Base-by-base conservation (phyloP, 2,329 filamentous ascomycete species). In the Cadophora sp. region DNA sequence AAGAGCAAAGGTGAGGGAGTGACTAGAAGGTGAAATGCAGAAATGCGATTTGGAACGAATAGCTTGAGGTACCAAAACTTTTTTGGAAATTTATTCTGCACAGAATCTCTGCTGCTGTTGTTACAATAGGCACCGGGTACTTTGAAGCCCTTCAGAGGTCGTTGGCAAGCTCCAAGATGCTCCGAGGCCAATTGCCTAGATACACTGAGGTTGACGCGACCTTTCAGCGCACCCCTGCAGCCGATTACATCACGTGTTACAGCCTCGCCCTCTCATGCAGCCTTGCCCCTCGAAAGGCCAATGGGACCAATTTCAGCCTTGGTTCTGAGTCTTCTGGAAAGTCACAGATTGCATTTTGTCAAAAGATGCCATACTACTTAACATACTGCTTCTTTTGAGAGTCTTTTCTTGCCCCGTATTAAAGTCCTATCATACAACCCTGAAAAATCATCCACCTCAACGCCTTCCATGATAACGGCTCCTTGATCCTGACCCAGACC, bases 351-450 rank as follows among this genome's bases (percentile, higher is more conserved):
- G 14, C 40, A 43, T 3, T 43, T 16, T 43, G 12, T 43, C 40
- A 43, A 43, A 43, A 43, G 2, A 19, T 14, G 40, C 40, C 40
- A 43, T 43, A 43, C 40, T 19, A 19, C 12, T 22, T 7, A 14
- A 4, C 19, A 4, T 48, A 48, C 6, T 22, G 19, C n/a, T 37
- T 34, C 9, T 9, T 12, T 58, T 37, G 29, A 58, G 56, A 26
- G 6, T 16, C 34, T 26, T 37, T 59, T 12, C 11, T 26, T 59
- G 34, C 31, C 43, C 56, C 31, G 9, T 59, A 43, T 40, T 48
- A 19, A 24, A 46, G 43, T 56, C 16, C 19, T 66, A 69, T 66
- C 40, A 64, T 69, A 69, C 64, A 69, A 67, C 64, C 61, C 61
- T 43, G 37, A 66, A 62, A 24, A 59, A 46, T 19, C 14, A 9